Conservation (phyloP, 225 moss, liverwort and hornwort genomes). For the Thuidium tamariscinum region DNA sequence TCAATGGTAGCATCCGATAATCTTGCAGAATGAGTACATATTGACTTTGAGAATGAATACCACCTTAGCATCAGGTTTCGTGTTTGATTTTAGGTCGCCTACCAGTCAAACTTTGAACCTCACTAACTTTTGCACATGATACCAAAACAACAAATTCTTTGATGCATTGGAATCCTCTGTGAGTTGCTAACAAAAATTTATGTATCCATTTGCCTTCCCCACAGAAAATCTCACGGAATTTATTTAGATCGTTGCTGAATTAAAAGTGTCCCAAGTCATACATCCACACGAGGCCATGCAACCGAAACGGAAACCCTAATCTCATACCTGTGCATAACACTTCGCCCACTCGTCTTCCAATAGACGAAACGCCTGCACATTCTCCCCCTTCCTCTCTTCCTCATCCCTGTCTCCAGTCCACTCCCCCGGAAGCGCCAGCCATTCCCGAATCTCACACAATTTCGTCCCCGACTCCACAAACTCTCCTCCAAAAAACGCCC, state of each 20-base stretch:
- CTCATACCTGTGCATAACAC: constrained; percentile 45
- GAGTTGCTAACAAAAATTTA: not conserved
- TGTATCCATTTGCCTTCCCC: not conserved
- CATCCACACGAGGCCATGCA: not conserved
- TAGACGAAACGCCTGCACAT: constrained; percentile 50
- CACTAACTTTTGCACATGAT: not conserved
- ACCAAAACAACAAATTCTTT: not conserved
- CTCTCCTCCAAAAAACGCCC: constrained; percentile 26
- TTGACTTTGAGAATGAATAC: not conserved
- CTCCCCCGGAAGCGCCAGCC: constrained; percentile 36
- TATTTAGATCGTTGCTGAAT: not conserved
- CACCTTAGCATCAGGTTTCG: not conserved
- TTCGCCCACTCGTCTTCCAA: constrained; percentile 72
- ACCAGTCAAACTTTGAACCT: not conserved
- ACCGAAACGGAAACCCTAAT: not conserved
- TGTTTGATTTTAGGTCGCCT: not conserved
- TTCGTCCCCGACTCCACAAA: constrained; percentile 42
- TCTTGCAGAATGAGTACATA: not conserved
- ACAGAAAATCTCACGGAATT: not conserved
- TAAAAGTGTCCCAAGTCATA: not conserved
- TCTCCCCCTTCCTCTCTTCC: constrained; percentile 15
- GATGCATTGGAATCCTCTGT: not conserved
- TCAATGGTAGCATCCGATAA: not conserved
- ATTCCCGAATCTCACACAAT: constrained; percentile 40
- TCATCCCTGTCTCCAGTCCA: constrained; percentile 47